Conservation (phyloP, 2,329 filamentous ascomycete species). For the Ophiosphaerella narmari region DNA sequence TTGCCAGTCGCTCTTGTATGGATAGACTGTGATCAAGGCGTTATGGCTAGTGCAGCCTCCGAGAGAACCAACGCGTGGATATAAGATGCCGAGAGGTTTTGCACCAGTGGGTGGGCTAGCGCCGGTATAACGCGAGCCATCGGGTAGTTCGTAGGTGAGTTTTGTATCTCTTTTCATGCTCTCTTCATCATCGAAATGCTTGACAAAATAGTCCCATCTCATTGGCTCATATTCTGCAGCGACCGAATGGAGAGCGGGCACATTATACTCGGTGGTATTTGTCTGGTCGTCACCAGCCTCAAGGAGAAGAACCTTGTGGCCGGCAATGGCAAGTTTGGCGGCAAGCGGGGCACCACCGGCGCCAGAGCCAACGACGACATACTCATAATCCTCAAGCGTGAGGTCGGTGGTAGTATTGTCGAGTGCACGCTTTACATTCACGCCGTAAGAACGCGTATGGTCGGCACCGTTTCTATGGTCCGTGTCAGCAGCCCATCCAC, state of each 20-base stretch:
- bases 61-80: constrained; percentile 60
- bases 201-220: constrained; percentile 65
- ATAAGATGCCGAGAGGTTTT: constrained; percentile 57
- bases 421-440: constrained; percentile 23
- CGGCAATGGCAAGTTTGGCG: constrained; percentile 60
- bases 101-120: constrained; percentile 57
- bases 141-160: constrained; percentile 50
- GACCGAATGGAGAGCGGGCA: constrained; percentile 58
- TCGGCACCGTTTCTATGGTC: constrained; percentile 22
- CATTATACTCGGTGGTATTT: constrained; percentile 52
- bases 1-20: constrained; percentile 63
- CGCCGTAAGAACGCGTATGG: constrained; percentile 21
- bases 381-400: constrained; percentile 55
- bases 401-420: constrained; percentile 11
- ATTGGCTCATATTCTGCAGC: constrained; percentile 60
- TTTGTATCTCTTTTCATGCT: constrained; percentile 60
- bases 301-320: constrained; percentile 61
- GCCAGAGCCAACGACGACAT: constrained; percentile 64
- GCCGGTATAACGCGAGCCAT: constrained; percentile 55
- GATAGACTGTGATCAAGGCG: constrained; percentile 61
- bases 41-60: constrained; percentile 66
- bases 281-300: constrained; percentile 64
- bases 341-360: constrained; percentile 64
- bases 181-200: constrained; percentile 60
- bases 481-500: background rate